Evolutionary conservation across 805 yeast genomes (phyloP).

Genomic region (Metschnikowia peoriensis): DNA sequence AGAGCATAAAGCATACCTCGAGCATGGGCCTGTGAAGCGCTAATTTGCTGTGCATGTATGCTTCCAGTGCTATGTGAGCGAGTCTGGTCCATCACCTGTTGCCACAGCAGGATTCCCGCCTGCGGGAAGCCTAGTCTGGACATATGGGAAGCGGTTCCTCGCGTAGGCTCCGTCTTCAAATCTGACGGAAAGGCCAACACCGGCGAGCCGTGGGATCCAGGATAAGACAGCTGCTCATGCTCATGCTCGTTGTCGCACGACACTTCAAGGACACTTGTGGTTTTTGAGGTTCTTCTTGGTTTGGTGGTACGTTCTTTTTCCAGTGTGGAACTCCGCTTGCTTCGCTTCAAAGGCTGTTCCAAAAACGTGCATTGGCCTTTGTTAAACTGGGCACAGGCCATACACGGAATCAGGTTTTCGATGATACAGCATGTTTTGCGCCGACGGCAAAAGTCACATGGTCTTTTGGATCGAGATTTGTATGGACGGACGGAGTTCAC

Average conservation of each 20-base stretch:
- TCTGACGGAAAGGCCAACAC: not conserved
- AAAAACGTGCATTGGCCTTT: slow-evolving; percentile 29
- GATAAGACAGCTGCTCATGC: not conserved
- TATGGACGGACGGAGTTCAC: slow-evolving; percentile 29
- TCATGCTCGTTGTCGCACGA: not conserved
- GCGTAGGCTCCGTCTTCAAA: not conserved
- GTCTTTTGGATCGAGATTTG: slow-evolving; percentile 33
- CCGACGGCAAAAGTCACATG: slow-evolving; percentile 36
- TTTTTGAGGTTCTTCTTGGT: not conserved
- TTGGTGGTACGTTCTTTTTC: not conserved
- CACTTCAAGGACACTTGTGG: not conserved
- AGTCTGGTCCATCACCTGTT: slow-evolving; percentile 4
- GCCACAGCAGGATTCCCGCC: slow-evolving; percentile 7
- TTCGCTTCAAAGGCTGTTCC: slow-evolving; percentile 65
- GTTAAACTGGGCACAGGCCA: slow-evolving; percentile 30
- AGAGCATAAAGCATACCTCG: not conserved
- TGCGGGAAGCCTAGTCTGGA: not conserved
- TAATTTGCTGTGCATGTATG: not conserved
- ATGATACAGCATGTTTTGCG: slow-evolving; percentile 37
- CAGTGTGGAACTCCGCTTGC: slow-evolving; percentile 1
- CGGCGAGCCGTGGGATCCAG: not conserved
- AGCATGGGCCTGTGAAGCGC: not conserved
- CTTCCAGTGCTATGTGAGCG: slow-evolving; percentile 6
- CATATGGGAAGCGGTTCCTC: not conserved
- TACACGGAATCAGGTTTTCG: slow-evolving; percentile 29